Evolutionary conservation across 2,329 filamentous ascomycete species (phyloP), one percentile per base, ranked within the genome.

Genomic region (Talaromyces sp.): DNA sequence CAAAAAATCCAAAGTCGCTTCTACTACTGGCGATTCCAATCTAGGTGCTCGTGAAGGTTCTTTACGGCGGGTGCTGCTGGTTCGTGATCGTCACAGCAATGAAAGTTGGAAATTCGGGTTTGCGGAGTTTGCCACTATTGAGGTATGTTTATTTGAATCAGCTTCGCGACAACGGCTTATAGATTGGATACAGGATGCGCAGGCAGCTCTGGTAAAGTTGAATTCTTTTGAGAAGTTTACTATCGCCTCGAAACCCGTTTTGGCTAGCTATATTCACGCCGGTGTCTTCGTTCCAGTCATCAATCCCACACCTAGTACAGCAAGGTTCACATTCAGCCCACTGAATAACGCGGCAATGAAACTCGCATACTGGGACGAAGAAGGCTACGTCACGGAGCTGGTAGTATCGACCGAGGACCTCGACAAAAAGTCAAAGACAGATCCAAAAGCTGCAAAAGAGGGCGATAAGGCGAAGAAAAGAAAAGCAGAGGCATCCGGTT

Each of bases 71-170:
- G 84, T 94, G 1, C 83, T 94, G 61, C 75, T 95, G 25, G 86
- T 94, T 66, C 84, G 90, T 57, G 88, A 93, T 67, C 81, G 85
- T 45, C 80, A 79, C 60, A 87, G 81, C 3, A 82, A 89, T 56
- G 86, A 89, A 60, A 90, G 87, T 53, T 89, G 89, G 80, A 84
- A 86, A 63, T 95, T 90, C 65, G 90, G 89, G 0, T 95, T 95
- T 72, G 90, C 86, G 1, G 90, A 95, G 70, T 95, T 92, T 69
- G 86, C 84, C 65, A 88, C 84, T 0, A 77, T 90, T 17, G 84
- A 88, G 64, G 78, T 78, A 72, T 46, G 60, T 54, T 31, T 22
- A 6, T 35, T 21, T 3, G 19, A 10, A 17, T 2, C 22, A 15
- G n/a, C 11, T n/a, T 15, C 36, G 33, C 13, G 41, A 41, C 22